Percentiles rank a stretch among this genome's conserved stretches.
These are phyloP conservation scores for Mollisia scopiformis DNA, from an alignment of 2,329 filamentous ascomycete genomes.

Conservation along the genomic window DNA sequence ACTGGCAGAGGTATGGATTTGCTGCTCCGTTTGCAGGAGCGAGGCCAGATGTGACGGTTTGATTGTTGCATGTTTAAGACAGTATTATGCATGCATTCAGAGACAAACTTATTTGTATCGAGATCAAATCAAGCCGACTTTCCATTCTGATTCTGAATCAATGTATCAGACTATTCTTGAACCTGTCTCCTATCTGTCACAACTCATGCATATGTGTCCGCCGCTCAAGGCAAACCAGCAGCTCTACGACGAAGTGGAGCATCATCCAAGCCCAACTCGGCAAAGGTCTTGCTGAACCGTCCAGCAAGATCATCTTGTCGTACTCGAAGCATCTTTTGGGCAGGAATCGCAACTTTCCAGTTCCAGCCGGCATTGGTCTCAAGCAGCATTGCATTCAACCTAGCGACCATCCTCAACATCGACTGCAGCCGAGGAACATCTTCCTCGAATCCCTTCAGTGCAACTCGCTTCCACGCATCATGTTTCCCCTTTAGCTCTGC, in stretches of 20 bases:
- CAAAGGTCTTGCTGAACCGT: not conserved
- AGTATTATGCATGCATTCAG: too few relatives aligned
- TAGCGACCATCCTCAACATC: not conserved
- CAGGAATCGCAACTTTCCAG: not conserved
- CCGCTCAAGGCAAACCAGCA: too few relatives aligned
- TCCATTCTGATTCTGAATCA: too few relatives aligned
- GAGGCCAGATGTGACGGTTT: not conserved
- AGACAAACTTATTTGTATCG: too few relatives aligned
- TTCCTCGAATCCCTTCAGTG: not conserved
- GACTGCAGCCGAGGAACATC: not conserved
- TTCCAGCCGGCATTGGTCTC: not conserved
- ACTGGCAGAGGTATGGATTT: not conserved
- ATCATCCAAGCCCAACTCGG: not conserved
- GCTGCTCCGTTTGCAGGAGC: not conserved
- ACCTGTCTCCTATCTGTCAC: too few relatives aligned
- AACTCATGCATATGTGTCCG: too few relatives aligned
- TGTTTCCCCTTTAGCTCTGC: not conserved
- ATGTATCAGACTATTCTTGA: too few relatives aligned
- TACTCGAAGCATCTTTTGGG: not conserved
- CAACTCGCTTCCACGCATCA: not conserved
- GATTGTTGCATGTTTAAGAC: not conserved
- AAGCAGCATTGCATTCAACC: not conserved
- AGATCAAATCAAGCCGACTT: too few relatives aligned
- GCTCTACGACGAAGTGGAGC: too few relatives aligned
- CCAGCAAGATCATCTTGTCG: not conserved